phyloP scores from a whole-genome alignment of 2,329 filamentous ascomycete species.

The Ophiostoma ulmi region DNA sequence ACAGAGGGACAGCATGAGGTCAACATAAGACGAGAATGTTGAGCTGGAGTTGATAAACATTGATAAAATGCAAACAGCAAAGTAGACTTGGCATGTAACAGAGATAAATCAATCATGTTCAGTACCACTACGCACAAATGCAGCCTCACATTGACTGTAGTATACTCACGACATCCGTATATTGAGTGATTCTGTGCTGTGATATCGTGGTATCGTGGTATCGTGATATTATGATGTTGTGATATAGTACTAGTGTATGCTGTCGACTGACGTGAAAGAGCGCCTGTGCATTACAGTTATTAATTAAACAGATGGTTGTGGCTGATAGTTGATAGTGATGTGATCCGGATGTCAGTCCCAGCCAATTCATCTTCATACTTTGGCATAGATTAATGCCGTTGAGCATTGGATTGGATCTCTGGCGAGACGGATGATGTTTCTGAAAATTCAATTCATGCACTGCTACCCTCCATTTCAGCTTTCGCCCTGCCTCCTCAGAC shows the following conservation, averaged over 20 bases:
- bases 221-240: too few species aligned
- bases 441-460: slow-evolving; percentile 18
- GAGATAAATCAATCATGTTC: too few species aligned
- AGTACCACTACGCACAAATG: neutral
- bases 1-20: slow-evolving; percentile 1
- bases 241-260: neutral
- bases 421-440: neutral
- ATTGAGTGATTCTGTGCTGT: neutral
- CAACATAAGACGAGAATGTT: neutral
- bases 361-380: neutral
- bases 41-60: neutral
- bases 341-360: neutral
- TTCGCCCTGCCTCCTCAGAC: neutral
- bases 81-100: too few species aligned
- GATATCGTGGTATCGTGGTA: too few species aligned
- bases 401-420: neutral
- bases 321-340: neutral
- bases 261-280: neutral
- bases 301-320: too few species aligned
- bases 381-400: neutral
- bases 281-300: too few species aligned
- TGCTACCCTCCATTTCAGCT: slow-evolving; percentile 18
- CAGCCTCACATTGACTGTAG: neutral
- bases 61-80: too few species aligned
- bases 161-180: neutral